phyloP scores from a whole-genome alignment of 108 stramenopile species.

The Fistulifera pelliculosa region DNA sequence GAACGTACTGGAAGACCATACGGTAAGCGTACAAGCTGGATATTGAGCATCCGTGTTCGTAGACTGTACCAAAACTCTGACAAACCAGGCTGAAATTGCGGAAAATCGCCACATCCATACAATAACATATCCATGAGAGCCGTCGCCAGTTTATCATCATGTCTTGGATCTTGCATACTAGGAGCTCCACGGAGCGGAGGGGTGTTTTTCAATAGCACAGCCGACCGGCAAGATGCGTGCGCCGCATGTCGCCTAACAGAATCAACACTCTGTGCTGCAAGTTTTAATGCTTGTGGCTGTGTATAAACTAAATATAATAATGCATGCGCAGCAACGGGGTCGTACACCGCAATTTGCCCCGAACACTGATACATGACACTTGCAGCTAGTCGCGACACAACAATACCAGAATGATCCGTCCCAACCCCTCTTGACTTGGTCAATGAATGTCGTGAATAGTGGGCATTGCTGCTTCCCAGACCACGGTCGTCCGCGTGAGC shows the following conservation, averaged over 20 bases:
- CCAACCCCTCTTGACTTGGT: background rate
- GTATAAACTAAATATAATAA: slow-evolving; percentile 19
- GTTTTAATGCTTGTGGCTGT: slow-evolving; percentile 3
- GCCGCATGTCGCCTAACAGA: slow-evolving; percentile 5
- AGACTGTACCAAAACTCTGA: too few species aligned
- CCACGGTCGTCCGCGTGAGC: slow-evolving; percentile 25
- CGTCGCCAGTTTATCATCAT: background rate
- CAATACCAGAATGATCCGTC: background rate
- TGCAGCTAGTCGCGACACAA: background rate
- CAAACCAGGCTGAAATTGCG: too few species aligned
- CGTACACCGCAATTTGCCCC: slow-evolving; percentile 31
- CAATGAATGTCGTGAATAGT: slow-evolving; percentile 12
- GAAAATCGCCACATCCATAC: too few species aligned
- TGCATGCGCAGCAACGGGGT: slow-evolving; percentile 38
- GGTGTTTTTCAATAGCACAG: background rate
- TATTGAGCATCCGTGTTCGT: too few species aligned
- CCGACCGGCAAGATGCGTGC: background rate
- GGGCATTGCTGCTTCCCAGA: slow-evolving; percentile 18
- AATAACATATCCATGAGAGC: too few species aligned
- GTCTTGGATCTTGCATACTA: background rate
- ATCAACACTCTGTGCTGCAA: slow-evolving; percentile 9
- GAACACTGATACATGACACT: background rate
- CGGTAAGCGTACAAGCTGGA: too few species aligned
- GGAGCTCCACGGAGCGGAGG: background rate
- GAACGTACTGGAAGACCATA: too few species aligned